phyloP scores from a whole-genome alignment of 2,329 filamentous ascomycete species.

The Colletotrichum sp. region DNA sequence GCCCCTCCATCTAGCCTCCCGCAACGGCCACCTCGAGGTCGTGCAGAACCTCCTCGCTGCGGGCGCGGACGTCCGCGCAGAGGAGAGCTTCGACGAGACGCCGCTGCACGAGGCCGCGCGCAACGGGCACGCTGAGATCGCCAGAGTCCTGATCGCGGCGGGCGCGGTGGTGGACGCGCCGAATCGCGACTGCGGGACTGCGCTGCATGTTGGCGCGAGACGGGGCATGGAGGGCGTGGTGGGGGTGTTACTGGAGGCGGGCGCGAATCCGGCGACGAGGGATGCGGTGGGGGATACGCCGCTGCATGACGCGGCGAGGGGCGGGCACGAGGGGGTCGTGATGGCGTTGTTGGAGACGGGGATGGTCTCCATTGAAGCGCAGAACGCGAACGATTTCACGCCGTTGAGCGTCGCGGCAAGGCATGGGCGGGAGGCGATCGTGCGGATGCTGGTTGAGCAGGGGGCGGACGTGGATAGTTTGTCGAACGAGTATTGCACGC shows the following conservation, averaged over 20 bases:
- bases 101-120: slow-evolving; percentile 18
- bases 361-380: slow-evolving; percentile 20
- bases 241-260: not conserved
- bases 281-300: slow-evolving; percentile 23
- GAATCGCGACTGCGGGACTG: slow-evolving; percentile 16
- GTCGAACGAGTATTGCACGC: slow-evolving; percentile 21
- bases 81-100: slow-evolving; percentile 21
- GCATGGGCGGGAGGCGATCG: slow-evolving; percentile 22
- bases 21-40: no score
- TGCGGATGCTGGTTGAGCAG: slow-evolving; percentile 21
- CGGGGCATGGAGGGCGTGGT: slow-evolving; percentile 4
- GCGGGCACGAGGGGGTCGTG: slow-evolving; percentile 18
- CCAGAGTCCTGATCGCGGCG: slow-evolving; percentile 5
- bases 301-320: slow-evolving; percentile 18
- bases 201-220: slow-evolving; percentile 17
- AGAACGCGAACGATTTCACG: slow-evolving; percentile 19
- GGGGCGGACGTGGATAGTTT: slow-evolving; percentile 22
- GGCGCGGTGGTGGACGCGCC: slow-evolving; percentile 21
- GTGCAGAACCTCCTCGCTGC: slow-evolving; percentile 9
- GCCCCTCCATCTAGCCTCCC: no score
- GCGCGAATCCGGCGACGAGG: slow-evolving; percentile 21
- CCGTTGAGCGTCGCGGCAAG: slow-evolving; percentile 21
- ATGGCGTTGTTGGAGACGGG: slow-evolving; percentile 19
- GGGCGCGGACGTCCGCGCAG: slow-evolving; percentile 19
- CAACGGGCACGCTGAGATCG: slow-evolving; percentile 11